Evolutionary conservation across 768 basidiomycete species (phyloP).

Genomic region (Lactifluus hygrophoroides): DNA sequence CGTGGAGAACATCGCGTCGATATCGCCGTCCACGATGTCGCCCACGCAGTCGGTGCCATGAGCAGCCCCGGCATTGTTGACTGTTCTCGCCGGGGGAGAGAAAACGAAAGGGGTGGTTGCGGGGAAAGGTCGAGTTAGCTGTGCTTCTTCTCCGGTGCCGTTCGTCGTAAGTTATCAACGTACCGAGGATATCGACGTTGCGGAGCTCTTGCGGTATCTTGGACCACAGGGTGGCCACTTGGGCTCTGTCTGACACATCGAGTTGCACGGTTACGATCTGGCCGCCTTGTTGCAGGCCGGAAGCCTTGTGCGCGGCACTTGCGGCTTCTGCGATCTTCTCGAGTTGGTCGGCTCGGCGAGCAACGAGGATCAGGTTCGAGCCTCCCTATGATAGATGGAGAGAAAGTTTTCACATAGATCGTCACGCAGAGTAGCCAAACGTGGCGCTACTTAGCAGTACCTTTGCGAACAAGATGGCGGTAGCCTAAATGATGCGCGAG

Average conservation of each 20-base stretch:
- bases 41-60: conserved; percentile 84
- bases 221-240: conserved; percentile 60
- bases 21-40: conserved; percentile 62
- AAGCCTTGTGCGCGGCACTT: conserved; percentile 58
- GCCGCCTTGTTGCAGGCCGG: conserved; percentile 68
- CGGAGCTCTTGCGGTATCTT: conserved; percentile 64
- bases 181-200: conserved; percentile 78
- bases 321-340: conserved; percentile 63
- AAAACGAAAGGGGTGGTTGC: background rate
- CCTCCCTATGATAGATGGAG: conserved; percentile 47
- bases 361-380: conserved; percentile 78
- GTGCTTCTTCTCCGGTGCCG: no score
- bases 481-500: conserved; percentile 55
- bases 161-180: conserved; percentile 19
- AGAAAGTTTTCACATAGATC: background rate
- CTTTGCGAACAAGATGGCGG: conserved; percentile 85
- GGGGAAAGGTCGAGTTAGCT: background rate
- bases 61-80: conserved; percentile 86
- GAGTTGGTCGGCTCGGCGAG: conserved; percentile 68
- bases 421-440: no score
- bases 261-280: conserved; percentile 62
- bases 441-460: no score
- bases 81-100: conserved; percentile 20
- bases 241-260: conserved; percentile 72
- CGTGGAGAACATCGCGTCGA: conserved; percentile 50